A percentile compares a stretch with the other conserved stretches of the same genome.
Evolutionary conservation across 2,329 filamentous ascomycete genomes (phyloP).

Genomic region (Byssochlamys sp.): DNA sequence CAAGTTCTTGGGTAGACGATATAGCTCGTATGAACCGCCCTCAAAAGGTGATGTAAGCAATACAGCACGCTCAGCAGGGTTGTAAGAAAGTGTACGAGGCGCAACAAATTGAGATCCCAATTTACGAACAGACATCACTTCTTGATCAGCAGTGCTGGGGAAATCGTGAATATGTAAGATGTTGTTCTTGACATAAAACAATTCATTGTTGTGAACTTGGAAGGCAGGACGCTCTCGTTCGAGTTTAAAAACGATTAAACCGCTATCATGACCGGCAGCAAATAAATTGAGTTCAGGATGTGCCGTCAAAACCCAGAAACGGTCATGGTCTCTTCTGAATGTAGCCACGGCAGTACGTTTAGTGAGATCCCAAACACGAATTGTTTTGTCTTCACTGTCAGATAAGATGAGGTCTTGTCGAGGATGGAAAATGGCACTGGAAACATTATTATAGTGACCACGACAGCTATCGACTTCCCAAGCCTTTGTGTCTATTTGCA

Average conservation of each 20-base stretch:
- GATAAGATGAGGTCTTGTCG: slow-evolving; percentile 96
- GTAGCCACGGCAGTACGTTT: slow-evolving; percentile 93
- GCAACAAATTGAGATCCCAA: slow-evolving; percentile 90
- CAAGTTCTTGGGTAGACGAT: slow-evolving; percentile 88
- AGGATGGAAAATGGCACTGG: slow-evolving; percentile 89
- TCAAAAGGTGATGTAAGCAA: slow-evolving; percentile 87
- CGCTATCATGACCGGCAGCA: slow-evolving; percentile 93
- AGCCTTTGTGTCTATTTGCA: slow-evolving; percentile 81
- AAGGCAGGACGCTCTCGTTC: slow-evolving; percentile 92
- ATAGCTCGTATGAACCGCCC: slow-evolving; percentile 82
- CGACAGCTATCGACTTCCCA: slow-evolving; percentile 99
- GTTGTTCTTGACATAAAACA: slow-evolving; percentile 99
- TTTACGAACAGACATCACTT: slow-evolving; percentile 90
- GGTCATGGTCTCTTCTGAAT: slow-evolving; percentile 93
- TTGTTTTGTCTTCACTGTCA: slow-evolving; percentile 95
- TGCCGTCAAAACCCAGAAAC: slow-evolving; percentile 97
- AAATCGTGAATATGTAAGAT: slow-evolving; percentile 95
- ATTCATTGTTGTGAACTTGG: slow-evolving; percentile 79
- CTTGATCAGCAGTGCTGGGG: slow-evolving; percentile 84
- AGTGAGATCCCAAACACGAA: slow-evolving; percentile 95
- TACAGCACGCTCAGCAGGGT: slow-evolving; percentile 88
- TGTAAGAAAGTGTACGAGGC: slow-evolving; percentile 87
- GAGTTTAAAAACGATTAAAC: slow-evolving; percentile 99
- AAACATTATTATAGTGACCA: slow-evolving; percentile 96
- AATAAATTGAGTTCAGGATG: slow-evolving; percentile 98